These are phyloP conservation scores for Colletotrichum endophyticum DNA, from an alignment of 2,329 filamentous ascomycete species.

Conservation along the genomic window DNA sequence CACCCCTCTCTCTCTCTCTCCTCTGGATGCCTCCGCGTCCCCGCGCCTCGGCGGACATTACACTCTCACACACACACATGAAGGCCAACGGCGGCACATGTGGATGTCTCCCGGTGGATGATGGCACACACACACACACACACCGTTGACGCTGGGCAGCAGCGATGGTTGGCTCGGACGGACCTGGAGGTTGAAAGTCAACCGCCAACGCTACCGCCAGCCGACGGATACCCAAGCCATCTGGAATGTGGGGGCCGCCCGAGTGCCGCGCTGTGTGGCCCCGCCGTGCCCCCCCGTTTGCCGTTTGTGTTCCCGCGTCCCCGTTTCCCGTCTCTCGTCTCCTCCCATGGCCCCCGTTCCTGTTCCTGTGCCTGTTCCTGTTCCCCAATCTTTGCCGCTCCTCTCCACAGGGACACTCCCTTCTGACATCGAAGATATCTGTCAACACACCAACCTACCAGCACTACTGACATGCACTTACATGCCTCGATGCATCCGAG, in stretches of 20 bases:
- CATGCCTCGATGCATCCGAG: neutral
- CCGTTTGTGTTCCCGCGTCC: neutral
- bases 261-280: neutral
- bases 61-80: no score
- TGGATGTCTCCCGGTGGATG: no score
- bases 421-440: neutral
- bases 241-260: neutral
- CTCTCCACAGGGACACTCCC: neutral
- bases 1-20: neutral
- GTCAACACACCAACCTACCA: neutral
- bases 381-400: neutral
- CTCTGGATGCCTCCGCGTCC: neutral
- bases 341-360: neutral
- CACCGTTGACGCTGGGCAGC: neutral
- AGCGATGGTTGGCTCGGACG: neutral
- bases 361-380: neutral
- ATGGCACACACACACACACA: neutral
- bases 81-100: neutral
- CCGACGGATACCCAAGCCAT: neutral
- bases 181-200: neutral
- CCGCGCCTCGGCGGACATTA: neutral
- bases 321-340: neutral
- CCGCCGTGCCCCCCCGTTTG: neutral
- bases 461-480: neutral
- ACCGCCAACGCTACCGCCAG: neutral